Evolutionary conservation across 805 yeast species (phyloP).

Genomic region (Candida tallmaniae): DNA sequence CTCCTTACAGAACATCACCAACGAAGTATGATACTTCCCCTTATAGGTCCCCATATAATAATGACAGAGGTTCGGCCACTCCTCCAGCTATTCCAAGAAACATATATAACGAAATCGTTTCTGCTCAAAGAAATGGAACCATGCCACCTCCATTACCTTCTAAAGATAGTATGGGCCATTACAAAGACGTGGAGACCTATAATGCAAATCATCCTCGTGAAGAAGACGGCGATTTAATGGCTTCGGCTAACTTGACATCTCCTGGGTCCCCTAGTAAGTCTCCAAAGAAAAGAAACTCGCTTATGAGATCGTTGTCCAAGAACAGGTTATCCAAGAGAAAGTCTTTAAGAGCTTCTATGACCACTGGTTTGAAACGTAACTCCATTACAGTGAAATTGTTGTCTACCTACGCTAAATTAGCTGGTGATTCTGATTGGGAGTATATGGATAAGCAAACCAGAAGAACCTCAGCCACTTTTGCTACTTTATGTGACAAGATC

Average conservation of each 20-base stretch:
- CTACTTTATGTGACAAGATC: slow-evolving; percentile 69
- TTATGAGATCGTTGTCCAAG: slow-evolving; percentile 22
- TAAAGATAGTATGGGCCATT: slow-evolving; percentile 25
- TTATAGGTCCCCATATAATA: slow-evolving; percentile 13
- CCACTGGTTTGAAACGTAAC: slow-evolving; percentile 53
- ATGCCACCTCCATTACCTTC: slow-evolving; percentile 41
- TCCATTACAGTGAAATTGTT: slow-evolving; percentile 68
- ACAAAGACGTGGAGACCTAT: slow-evolving; percentile 10
- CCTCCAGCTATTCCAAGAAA: slow-evolving; percentile 37
- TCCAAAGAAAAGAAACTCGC: slow-evolving; percentile 24
- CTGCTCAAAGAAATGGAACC: slow-evolving; percentile 23
- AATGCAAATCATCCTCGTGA: slow-evolving; percentile 6
- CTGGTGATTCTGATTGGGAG: slow-evolving; percentile 63
- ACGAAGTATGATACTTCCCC: slow-evolving; percentile 10
- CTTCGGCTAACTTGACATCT: slow-evolving; percentile 23
- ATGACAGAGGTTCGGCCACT: slow-evolving; percentile 9
- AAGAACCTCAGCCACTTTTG: slow-evolving; percentile 75
- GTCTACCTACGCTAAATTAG: slow-evolving; percentile 67
- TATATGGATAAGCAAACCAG: slow-evolving; percentile 67
- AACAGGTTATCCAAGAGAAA: slow-evolving; percentile 30
- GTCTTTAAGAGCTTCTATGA: slow-evolving; percentile 36
- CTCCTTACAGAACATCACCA: slow-evolving; percentile 25
- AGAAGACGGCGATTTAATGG: slow-evolving; percentile 15
- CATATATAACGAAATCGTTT: slow-evolving; percentile 39
- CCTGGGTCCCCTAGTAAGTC: slow-evolving; percentile 12